Evolutionary conservation across 176 grass and related monocot species (phyloP), one percentile per base, ranked within the genome.

Genomic region (Rhynchospora pubera): DNA sequence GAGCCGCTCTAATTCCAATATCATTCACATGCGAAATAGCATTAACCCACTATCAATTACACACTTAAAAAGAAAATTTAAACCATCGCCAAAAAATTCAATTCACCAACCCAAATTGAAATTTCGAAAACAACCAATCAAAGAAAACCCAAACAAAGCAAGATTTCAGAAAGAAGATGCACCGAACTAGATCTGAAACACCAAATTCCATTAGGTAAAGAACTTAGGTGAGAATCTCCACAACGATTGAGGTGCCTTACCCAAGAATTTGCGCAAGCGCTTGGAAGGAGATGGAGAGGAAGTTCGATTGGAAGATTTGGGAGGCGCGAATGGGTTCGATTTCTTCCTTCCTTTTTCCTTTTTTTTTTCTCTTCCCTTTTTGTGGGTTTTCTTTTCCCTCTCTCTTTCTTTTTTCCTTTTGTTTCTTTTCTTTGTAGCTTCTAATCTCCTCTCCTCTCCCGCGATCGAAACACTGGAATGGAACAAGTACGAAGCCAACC

Each of bases 281-380:
- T 66, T 74, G 69, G 48, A 24, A 10, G 39, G 59, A n/a, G 32
- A 24, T 15, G 61, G 62, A 82, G 56, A 66, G 22, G 61, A 80
- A 80, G 4, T 62, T 16, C 18, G 57, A 80, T 82, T 42, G 48
- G 32, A 52, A 13, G 32, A 48, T 28, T 48, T 16, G 42, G 51
- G 42, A 82, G 78, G 78, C 44, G 61, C 79, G 21, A 82, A 82
- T 82, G 46, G 65, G 28, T 82, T 64, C 58, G 19, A 80, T 62
- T 79, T 79, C 19, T 19, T 62, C 9, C 19, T 62, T 62, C 19
- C 7, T 4, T 39, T 70, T 74, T n/a, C 12, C 69, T 12, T 71
- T 50, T 76, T 26, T 55, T 23, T 76, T 30, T 15, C 48, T 76
- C 44, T 47, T 9, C 48, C 13, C 48, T 5, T n/a, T 67, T 69